phyloP scores from a whole-genome alignment of 768 basidiomycete genomes.

The Suillus lakei region DNA sequence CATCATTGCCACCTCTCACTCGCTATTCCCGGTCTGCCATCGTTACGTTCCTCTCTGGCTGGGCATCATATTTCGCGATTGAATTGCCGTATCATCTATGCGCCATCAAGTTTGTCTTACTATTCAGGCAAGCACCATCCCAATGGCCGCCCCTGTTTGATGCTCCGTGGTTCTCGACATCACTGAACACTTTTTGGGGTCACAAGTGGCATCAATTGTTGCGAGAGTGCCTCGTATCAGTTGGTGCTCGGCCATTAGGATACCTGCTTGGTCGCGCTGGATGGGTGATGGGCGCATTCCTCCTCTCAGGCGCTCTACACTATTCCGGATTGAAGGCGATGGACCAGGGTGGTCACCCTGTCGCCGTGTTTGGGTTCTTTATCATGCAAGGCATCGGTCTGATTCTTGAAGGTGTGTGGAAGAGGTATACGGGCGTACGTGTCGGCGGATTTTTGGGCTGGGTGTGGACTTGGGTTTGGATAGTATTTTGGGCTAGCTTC shows the following conservation, averaged over 20 bases:
- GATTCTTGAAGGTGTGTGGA: conserved; percentile 53
- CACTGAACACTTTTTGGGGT: conserved; percentile 66
- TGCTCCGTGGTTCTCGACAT: conserved; percentile 58
- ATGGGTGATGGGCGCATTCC: conserved; percentile 66
- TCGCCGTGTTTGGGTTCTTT: conserved; percentile 54
- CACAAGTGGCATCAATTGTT: conserved; percentile 71
- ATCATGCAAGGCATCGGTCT: conserved; percentile 59
- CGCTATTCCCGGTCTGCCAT: conserved; percentile 46
- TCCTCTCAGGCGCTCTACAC: conserved; percentile 64
- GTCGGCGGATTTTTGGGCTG: conserved; percentile 54
- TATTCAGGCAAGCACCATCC: conserved; percentile 52
- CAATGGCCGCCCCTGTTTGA: conserved; percentile 71
- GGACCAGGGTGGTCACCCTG: conserved; percentile 54
- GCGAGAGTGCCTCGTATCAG: conserved; percentile 55
- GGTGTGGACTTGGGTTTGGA: conserved; percentile 56
- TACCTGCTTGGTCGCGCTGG: too few species aligned
- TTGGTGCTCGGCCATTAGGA: conserved; percentile 50
- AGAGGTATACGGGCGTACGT: conserved; percentile 43
- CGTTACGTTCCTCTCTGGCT: conserved; percentile 47
- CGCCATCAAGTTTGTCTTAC: conserved; percentile 47
- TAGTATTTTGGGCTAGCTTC: conserved; percentile 49
- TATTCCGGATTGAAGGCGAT: conserved; percentile 61
- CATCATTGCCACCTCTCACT: conserved; percentile 34
- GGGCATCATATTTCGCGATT: conserved; percentile 49
- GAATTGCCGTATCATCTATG: conserved; percentile 45